phyloP scores from a whole-genome alignment of 495 filamentous ascomycete genomes.

The Cercophora newfieldiana region DNA sequence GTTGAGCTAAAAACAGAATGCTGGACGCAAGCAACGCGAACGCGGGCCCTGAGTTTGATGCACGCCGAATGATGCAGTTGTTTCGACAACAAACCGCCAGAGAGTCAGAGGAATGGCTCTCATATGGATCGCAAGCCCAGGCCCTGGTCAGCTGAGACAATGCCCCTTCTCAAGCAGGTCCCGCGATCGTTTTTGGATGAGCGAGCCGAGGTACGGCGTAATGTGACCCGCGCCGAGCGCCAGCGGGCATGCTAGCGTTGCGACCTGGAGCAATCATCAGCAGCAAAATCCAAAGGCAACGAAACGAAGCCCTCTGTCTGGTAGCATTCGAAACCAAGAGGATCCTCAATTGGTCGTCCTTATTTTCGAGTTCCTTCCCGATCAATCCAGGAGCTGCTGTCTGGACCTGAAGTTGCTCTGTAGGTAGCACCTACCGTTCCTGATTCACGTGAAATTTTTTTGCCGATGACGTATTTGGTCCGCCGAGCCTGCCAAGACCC shows the following conservation, averaged over 20 bases:
- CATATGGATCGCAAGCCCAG: not conserved
- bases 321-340: not conserved
- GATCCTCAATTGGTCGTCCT: not conserved
- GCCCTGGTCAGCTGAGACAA: not conserved
- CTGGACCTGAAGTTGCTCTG: not conserved
- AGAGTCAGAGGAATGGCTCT: conserved; percentile 2
- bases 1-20: conserved; percentile 15
- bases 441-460: not conserved
- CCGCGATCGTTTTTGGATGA: not conserved
- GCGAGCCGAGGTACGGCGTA: not conserved
- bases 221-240: not conserved
- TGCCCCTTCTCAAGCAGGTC: not conserved
- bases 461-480: not conserved
- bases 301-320: not conserved
- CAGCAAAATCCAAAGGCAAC: not conserved
- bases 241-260: not conserved
- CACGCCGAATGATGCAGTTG: not conserved
- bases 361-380: not conserved
- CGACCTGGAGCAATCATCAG: not conserved
- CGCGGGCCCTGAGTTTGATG: not conserved
- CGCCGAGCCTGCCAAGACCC: not conserved
- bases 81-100: not conserved
- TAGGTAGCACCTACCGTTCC: not conserved
- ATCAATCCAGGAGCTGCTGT: not conserved
- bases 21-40: conserved; percentile 1